A percentile compares a stretch with the other conserved stretches of the same genome.
These are phyloP conservation scores for Halophytophthora polymorphica DNA, from an alignment of 352 stramenopile species.

Conservation along the genomic window DNA sequence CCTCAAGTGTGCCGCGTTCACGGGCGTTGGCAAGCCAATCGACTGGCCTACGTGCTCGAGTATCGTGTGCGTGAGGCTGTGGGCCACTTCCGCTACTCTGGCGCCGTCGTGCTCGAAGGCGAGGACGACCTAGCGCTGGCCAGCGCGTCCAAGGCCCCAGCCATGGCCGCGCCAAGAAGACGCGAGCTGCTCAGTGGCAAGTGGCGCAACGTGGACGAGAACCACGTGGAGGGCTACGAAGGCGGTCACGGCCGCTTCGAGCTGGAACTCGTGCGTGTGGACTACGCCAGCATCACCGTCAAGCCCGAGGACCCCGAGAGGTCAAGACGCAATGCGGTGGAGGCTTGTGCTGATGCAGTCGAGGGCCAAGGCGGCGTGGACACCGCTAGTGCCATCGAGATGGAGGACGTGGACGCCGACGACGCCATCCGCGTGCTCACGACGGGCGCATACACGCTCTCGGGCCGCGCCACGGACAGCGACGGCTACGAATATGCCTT, in stretches of 20 bases:
- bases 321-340: background rate
- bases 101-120: conserved; percentile 30
- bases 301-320: conserved; percentile 18
- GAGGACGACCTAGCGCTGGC: conserved; percentile 2
- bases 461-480: conserved; percentile 55
- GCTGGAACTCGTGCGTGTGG: conserved; percentile 39
- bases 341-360: background rate
- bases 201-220: conserved; percentile 61
- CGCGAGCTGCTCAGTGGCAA: conserved; percentile 40
- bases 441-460: conserved; percentile 48
- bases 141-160: conserved; percentile 5
- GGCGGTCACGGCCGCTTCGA: conserved; percentile 60
- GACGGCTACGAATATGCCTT: conserved; percentile 78
- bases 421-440: conserved; percentile 40
- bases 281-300: conserved; percentile 16
- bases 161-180: conserved; percentile 8
- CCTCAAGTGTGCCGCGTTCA: conserved; percentile 51
- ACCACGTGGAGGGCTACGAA: conserved; percentile 40
- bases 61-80: conserved; percentile 67
- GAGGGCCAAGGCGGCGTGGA: conserved; percentile 1
- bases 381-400: conserved; percentile 2
- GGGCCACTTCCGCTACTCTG: conserved; percentile 60
- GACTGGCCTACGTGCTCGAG: conserved; percentile 54
- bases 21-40: conserved; percentile 54
- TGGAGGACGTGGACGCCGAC: conserved; percentile 25